Percentiles rank a stretch among this genome's conserved stretches.
phyloP scores from a whole-genome alignment of 768 basidiomycete genomes.

The Auricularia heimuer region DNA sequence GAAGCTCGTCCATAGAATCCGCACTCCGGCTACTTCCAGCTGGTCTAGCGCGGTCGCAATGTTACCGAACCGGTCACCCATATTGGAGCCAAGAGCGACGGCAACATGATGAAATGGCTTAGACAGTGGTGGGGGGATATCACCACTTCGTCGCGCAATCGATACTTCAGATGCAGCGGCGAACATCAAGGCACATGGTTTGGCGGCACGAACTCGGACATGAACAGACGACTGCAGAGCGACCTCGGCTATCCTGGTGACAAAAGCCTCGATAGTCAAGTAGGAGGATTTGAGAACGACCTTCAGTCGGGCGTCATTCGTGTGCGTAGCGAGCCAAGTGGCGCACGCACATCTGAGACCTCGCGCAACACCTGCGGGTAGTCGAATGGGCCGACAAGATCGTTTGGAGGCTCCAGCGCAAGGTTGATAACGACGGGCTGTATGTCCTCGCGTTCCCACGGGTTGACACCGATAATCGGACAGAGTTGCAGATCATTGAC shows the following conservation, averaged over 20 bases:
- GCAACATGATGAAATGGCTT: slow-evolving; percentile 29
- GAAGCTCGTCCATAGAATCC: slow-evolving; percentile 70
- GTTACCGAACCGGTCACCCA: slow-evolving; percentile 78
- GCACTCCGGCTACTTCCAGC: slow-evolving; percentile 44
- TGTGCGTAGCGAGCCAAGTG: neutral
- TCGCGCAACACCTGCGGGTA: slow-evolving; percentile 31
- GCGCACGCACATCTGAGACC: slow-evolving; percentile 26
- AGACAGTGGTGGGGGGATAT: slow-evolving; percentile 14
- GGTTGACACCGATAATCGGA: slow-evolving; percentile 58
- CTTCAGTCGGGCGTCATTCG: slow-evolving; percentile 25
- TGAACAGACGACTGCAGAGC: slow-evolving; percentile 28
- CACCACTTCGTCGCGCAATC: slow-evolving; percentile 27
- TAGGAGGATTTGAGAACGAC: slow-evolving; percentile 38
- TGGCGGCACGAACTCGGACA: slow-evolving; percentile 52
- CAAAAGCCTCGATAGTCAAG: slow-evolving; percentile 63
- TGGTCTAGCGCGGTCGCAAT: slow-evolving; percentile 68
- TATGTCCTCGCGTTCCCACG: slow-evolving; percentile 51
- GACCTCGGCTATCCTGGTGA: slow-evolving; percentile 41
- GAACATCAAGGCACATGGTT: slow-evolving; percentile 61
- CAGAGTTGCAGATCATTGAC: slow-evolving; percentile 41
- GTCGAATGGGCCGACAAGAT: slow-evolving; percentile 19
- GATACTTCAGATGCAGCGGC: slow-evolving; percentile 58
- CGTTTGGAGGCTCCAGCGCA: slow-evolving; percentile 19
- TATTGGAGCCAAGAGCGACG: slow-evolving; percentile 82
- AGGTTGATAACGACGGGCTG: slow-evolving; percentile 53